A percentile compares a stretch with the other conserved stretches of the same genome.
Conservation (phyloP, 179 eudicot species). For the Patellifolia procumbens region DNA sequence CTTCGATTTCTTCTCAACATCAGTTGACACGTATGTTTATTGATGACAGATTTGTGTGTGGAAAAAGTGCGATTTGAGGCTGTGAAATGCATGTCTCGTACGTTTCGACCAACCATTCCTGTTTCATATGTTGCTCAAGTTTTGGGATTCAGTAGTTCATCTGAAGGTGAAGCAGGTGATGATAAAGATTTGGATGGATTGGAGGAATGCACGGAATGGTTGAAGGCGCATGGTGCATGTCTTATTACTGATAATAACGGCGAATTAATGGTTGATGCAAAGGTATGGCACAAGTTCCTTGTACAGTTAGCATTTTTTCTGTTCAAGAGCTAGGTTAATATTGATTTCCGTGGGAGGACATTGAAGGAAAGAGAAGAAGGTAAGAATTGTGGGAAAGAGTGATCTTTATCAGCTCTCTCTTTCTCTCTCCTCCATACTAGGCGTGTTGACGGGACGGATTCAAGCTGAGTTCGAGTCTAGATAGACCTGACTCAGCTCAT, state of each 20-base stretch:
- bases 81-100: constrained; percentile 79
- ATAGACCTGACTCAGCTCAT: too few relatives aligned
- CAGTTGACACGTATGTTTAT: constrained; percentile 22
- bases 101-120: constrained; percentile 90
- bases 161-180: constrained; percentile 48
- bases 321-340: background rate
- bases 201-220: constrained; percentile 91
- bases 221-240: constrained; percentile 93
- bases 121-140: constrained; percentile 69
- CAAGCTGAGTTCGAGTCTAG: too few relatives aligned
- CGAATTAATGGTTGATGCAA: constrained; percentile 78
- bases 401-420: too few relatives aligned
- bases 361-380: background rate
- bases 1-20: background rate
- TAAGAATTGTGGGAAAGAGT: too few relatives aligned
- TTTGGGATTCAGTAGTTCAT: constrained; percentile 61
- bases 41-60: constrained; percentile 67
- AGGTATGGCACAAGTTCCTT: constrained; percentile 48
- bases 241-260: constrained; percentile 60
- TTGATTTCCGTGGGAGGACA: background rate
- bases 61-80: constrained; percentile 94
- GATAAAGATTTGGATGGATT: constrained; percentile 62
- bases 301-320: background rate
- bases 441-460: too few relatives aligned
- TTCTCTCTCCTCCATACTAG: too few relatives aligned